A percentile compares a stretch with the other conserved stretches of the same genome.
Conservation (phyloP, 2,329 filamentous ascomycete species). For the Hypoxylon sp. region DNA sequence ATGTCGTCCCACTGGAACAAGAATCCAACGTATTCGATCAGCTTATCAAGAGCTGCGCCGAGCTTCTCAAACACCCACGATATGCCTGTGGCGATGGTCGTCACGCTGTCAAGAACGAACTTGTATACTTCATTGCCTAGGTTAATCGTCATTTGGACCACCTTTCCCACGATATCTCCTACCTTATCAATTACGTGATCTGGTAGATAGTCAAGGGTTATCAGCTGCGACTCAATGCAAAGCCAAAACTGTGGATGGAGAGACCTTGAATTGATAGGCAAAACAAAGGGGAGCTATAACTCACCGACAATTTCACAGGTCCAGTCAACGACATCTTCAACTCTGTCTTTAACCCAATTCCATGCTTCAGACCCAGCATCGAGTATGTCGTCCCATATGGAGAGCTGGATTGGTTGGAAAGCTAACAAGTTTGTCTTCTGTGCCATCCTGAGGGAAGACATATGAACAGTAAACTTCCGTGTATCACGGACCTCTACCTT, state of each 20-base stretch:
- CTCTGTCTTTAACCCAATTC: background rate
- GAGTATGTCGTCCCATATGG: background rate
- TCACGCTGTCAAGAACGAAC: background rate
- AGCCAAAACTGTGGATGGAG: background rate
- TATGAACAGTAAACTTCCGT: background rate
- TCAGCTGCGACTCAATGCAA: background rate
- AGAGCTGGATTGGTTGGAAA: background rate
- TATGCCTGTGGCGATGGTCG: background rate
- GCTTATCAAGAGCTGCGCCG: background rate
- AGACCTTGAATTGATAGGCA: background rate
- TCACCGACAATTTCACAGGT: background rate
- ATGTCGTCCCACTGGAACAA: background rate
- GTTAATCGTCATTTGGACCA: conserved; percentile 1
- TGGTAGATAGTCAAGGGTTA: background rate
- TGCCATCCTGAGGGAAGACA: background rate
- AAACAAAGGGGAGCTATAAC: background rate
- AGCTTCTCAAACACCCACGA: background rate
- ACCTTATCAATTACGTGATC: background rate
- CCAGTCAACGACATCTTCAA: background rate
- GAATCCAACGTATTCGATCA: background rate
- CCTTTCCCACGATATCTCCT: background rate
- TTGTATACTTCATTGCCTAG: background rate
- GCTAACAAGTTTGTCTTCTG: background rate
- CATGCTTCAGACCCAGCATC: background rate
- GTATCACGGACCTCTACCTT: background rate